A percentile compares a stretch with the other conserved stretches of the same genome.
These are phyloP conservation scores for Mycena belliarum DNA, from an alignment of 768 basidiomycete genomes.

Conservation along the genomic window DNA sequence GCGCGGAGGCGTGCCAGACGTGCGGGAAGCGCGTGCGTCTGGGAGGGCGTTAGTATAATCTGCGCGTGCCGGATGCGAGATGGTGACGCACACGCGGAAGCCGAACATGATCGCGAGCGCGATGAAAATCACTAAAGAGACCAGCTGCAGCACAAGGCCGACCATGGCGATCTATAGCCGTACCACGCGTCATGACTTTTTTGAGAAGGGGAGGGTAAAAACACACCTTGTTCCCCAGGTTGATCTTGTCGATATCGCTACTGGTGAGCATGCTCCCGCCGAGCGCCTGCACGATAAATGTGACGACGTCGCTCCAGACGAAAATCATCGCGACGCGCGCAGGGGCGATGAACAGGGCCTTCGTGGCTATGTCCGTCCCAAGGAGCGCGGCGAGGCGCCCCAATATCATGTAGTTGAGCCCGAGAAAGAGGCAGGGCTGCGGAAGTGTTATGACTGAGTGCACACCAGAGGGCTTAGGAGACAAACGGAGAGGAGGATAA, in stretches of 20 bases:
- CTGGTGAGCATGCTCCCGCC: background rate
- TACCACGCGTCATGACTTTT: too few relatives aligned
- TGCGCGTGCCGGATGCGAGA: too few relatives aligned
- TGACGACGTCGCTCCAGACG: constrained; percentile 5
- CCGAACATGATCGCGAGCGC: background rate
- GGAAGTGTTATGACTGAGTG: background rate
- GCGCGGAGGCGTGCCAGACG: background rate
- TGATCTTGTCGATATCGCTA: background rate
- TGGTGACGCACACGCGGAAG: background rate
- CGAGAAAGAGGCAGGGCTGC: background rate
- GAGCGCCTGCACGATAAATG: constrained; percentile 1
- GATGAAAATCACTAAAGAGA: background rate
- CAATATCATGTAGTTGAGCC: background rate
- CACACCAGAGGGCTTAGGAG: background rate
- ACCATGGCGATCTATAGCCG: background rate
- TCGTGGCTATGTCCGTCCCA: background rate
- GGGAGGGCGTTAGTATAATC: background rate
- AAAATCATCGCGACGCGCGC: constrained; percentile 2
- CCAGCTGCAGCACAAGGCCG: background rate
- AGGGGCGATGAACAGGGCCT: background rate
- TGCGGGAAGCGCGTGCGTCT: background rate
- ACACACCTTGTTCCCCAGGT: constrained; percentile 8
- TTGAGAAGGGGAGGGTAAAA: background rate
- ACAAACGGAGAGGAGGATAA: constrained; percentile 5
- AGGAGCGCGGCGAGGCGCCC: background rate